Base-by-base conservation (phyloP, 257 asterid genomes). In the Eucommia ulmoides region DNA sequence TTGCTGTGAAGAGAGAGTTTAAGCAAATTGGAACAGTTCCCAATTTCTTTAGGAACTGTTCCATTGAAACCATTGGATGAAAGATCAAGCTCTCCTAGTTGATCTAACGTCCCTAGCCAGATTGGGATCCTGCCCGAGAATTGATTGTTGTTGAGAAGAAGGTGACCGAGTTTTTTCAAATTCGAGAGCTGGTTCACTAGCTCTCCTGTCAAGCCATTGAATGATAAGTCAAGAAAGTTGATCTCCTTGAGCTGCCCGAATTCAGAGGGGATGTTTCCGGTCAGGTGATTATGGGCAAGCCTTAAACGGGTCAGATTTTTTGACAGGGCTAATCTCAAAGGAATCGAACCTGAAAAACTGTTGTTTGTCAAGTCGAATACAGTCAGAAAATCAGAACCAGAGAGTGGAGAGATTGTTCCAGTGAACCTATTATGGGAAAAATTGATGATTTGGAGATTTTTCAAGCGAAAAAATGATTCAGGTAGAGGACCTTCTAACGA, bases 401-500 rank as follows among this genome's bases (percentile, higher is more conserved):
- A 65, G 3, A 88, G 59, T 0, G 89, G 80, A 49, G 58, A 44
- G 61, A 88, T 64, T 73, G 65, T 65, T 23, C 97, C 97, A 26
- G 51, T 70, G 11, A 88, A 59, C 65, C 68, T 61, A 21, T 88
- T 88, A 50, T 75, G 79, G 8, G 95, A 88, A 15, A 88, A 62
- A 74, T 88, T 88, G 20, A 88, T 60, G 42, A 69, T 72, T 50
- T 68, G 68, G n/a, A 88, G 88, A 52, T 82, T 88, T 44, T 68
- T 88, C 59, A 84, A 80, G 54, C 63, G 73, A 70, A 63, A 74
- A 24, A 88, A 72, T 33, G 84, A 78, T 22, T 78, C 76, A 22
- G 97, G 97, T 49, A 84, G 51, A 45, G 84, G 74, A 52, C 97
- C 97, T 22, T 88, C 74, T 42, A 88, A 48, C 8, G 95, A 84